Evolutionary conservation across 768 basidiomycete genomes (phyloP), one percentile per base, ranked within the genome.

Genomic region (Kwoniella newhampshirensis): DNA sequence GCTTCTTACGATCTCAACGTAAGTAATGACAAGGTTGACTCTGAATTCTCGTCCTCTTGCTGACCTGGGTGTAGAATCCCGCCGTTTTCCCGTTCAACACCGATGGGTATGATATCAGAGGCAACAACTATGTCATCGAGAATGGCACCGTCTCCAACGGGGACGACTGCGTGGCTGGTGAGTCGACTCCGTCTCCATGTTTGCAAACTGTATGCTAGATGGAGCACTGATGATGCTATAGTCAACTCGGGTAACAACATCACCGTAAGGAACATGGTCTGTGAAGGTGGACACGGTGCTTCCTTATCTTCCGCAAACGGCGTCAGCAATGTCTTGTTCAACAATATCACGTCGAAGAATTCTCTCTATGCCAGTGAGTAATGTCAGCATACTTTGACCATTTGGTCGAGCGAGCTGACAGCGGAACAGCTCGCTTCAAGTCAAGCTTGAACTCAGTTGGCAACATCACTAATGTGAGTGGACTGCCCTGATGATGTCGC

Each of bases 71-170:
- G 21, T 5, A 40, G 35, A 53, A 45, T 17, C 39, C 55, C 20
- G 40, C 21, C 18, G 35, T 44, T 5, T 55, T 37, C 52, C 45
- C 51, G 18, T 48, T 59, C 50, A 79, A 81, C 58, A 81, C 75
- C 37, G 27, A 50, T 71, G 77, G 76, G 3, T 78, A 85, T 74
- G 82, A 81, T 37, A 82, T 83, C 9, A 81, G 80, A 12, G 84
- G 84, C 12, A 80, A 78, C 3, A 80, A 85, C 64, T 68, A 85
- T 61, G 74, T 85, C 1, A 83, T 85, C 59, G 84, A 85, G 64
- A 77, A 82, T 65, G 85, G 85, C 53, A 68, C 80, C 57, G 76
- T 86, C 37, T 77, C 79, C 46, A 85, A 85, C 51, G 84, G 84
- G 3, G 84, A 85, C 53, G 84, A 86, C 66, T 86, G 84, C 47